phyloP scores from a whole-genome alignment of 306 rosid species.

The Styphnolobium japonicum region DNA sequence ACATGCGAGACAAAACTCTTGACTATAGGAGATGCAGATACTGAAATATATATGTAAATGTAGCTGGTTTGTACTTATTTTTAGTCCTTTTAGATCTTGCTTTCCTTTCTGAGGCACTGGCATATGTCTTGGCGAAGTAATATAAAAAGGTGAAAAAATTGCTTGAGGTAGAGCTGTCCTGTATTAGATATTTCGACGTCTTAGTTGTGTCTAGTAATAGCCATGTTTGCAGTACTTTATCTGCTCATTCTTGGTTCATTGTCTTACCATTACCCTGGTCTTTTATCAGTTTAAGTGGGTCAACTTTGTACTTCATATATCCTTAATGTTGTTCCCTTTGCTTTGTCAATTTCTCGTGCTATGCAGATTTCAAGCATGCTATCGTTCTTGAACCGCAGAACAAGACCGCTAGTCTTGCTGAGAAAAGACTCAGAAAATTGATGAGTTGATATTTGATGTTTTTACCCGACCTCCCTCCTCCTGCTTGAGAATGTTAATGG shows the following conservation, averaged over 20 bases:
- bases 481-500: slow-evolving; percentile 6
- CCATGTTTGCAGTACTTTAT: background rate
- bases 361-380: slow-evolving; percentile 85
- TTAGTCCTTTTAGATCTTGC: background rate
- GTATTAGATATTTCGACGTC: background rate
- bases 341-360: slow-evolving; percentile 4
- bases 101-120: background rate
- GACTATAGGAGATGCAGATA: background rate
- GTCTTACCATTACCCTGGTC: background rate
- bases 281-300: background rate
- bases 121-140: background rate
- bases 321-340: background rate
- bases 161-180: background rate
- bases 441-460: slow-evolving; percentile 36
- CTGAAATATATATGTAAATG: background rate
- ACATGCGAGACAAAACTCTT: background rate
- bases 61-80: background rate
- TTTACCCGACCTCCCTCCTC: background rate
- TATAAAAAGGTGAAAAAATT: background rate
- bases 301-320: background rate
- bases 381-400: slow-evolving; percentile 82
- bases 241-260: background rate
- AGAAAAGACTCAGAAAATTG: slow-evolving; percentile 57
- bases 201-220: background rate
- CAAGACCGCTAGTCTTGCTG: slow-evolving; percentile 63